A percentile compares a stretch with the other conserved stretches of the same genome.
phyloP scores from a whole-genome alignment of 805 yeast species.

The Maudiozyma turicensis region DNA sequence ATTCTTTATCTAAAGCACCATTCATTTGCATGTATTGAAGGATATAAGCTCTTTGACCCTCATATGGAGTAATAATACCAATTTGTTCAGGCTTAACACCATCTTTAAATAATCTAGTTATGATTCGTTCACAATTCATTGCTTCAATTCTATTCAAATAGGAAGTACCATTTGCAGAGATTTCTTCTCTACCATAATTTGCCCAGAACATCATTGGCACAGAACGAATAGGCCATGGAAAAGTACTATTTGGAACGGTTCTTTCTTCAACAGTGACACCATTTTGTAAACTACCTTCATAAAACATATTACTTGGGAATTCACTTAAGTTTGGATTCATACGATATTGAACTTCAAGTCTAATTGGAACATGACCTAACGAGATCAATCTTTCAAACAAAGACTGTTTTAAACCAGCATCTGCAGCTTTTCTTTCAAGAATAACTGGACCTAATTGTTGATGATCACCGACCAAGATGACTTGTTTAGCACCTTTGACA shows the following conservation, averaged over 20 bases:
- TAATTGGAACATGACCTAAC: conserved; percentile 73
- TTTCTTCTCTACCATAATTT: conserved; percentile 79
- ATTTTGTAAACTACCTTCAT: conserved; percentile 85
- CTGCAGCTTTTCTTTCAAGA: conserved; percentile 66
- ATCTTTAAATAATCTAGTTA: conserved; percentile 61
- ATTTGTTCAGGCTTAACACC: conserved; percentile 75
- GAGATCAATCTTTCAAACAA: conserved; percentile 77
- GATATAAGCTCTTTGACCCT: conserved; percentile 82
- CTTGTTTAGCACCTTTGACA: conserved; percentile 82
- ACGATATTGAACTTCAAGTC: conserved; percentile 88
- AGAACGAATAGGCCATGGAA: conserved; percentile 87
- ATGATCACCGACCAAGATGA: conserved; percentile 88
- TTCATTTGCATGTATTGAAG: conserved; percentile 68
- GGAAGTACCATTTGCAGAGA: conserved; percentile 72
- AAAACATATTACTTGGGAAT: conserved; percentile 83
- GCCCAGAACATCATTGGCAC: conserved; percentile 97
- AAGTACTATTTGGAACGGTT: conserved; percentile 40
- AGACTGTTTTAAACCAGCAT: conserved; percentile 81
- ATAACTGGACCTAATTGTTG: conserved; percentile 93
- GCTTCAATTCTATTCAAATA: conserved; percentile 84
- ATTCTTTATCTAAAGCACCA: conserved; percentile 54
- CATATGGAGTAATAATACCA: conserved; percentile 91
- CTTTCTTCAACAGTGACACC: conserved; percentile 80
- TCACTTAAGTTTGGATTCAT: conserved; percentile 87
- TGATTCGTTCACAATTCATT: conserved; percentile 71